Evolutionary conservation across 2,329 filamentous ascomycete species (phyloP).

Genomic region (Aspergillus pseudoterreus): DNA sequence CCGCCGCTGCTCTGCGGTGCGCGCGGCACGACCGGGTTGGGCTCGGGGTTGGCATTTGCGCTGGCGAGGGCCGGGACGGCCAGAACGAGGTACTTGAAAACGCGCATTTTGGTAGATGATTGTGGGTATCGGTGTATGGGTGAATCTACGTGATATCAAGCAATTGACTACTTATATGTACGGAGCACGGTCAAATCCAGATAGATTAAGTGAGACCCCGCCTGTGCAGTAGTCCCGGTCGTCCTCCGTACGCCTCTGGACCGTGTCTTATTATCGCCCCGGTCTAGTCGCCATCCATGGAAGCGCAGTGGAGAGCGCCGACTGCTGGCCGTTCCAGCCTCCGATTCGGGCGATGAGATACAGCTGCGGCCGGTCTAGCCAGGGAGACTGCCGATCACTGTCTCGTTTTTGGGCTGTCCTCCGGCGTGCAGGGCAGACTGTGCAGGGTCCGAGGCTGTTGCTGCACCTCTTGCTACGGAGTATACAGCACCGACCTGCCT

Average conservation of each 20-base stretch:
- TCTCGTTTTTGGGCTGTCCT: background rate
- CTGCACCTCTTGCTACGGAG: background rate
- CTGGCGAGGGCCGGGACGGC: constrained; percentile 13
- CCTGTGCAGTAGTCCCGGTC: background rate
- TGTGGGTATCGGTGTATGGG: background rate
- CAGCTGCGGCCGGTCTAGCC: background rate
- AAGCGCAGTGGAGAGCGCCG: background rate
- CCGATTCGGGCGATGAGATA: background rate
- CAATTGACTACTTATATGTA: constrained; percentile 2
- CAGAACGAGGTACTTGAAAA: constrained; percentile 21
- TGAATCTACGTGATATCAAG: background rate
- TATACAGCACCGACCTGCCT: background rate
- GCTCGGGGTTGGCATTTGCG: constrained; percentile 14
- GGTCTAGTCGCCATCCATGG: background rate
- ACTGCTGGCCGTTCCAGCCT: background rate
- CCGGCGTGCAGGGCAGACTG: too few species aligned
- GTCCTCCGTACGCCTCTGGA: background rate
- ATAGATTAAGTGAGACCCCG: background rate
- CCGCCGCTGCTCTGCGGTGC: constrained; percentile 17
- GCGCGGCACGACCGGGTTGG: constrained; percentile 21
- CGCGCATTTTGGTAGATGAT: constrained; percentile 7
- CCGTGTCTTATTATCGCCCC: background rate
- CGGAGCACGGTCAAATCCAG: constrained; percentile 2
- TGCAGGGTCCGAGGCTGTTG: background rate
- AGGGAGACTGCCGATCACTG: background rate